A percentile compares a stretch with the other conserved stretches of the same genome.
These are phyloP conservation scores for Hansenula lynferdii DNA, from an alignment of 1,139 yeast genomes.

Conservation along the genomic window DNA sequence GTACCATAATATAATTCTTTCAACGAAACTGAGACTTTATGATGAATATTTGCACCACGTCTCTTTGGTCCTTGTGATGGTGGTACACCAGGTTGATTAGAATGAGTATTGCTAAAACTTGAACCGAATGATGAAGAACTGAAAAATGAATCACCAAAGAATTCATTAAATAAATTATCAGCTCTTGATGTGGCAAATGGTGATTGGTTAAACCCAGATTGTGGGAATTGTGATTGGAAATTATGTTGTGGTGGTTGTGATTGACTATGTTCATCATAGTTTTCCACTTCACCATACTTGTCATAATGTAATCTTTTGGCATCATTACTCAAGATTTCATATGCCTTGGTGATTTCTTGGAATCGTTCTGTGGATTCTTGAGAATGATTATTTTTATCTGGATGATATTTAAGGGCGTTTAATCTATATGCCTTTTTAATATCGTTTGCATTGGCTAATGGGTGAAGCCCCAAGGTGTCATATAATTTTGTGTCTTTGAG, in stretches of 20 bases:
- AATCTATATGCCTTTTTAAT: constrained; percentile 59
- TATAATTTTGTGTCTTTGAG: constrained; percentile 48
- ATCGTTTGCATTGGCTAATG: constrained; percentile 34
- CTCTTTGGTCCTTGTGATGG: constrained; percentile 4
- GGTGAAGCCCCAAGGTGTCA: constrained; percentile 45
- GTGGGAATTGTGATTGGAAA: no score
- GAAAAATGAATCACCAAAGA: constrained; percentile 25
- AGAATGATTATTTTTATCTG: constrained; percentile 56
- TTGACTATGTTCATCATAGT: constrained; percentile 32
- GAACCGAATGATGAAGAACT: constrained; percentile 3
- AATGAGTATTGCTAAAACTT: background rate
- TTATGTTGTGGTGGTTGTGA: no score
- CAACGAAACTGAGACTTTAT: constrained; percentile 38
- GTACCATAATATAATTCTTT: constrained; percentile 47
- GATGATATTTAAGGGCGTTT: constrained; percentile 61
- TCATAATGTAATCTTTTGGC: constrained; percentile 54
- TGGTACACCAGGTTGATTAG: background rate
- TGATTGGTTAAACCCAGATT: no score
- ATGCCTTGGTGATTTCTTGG: constrained; percentile 56
- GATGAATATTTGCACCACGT: constrained; percentile 43
- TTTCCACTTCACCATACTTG: constrained; percentile 48
- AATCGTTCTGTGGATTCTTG: constrained; percentile 54
- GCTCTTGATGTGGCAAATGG: constrained; percentile 23
- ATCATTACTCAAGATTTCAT: constrained; percentile 49
- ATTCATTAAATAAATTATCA: constrained; percentile 31